Conservation (phyloP, 2,329 filamentous ascomycete genomes). For the Arachnopeziza araneosa region DNA sequence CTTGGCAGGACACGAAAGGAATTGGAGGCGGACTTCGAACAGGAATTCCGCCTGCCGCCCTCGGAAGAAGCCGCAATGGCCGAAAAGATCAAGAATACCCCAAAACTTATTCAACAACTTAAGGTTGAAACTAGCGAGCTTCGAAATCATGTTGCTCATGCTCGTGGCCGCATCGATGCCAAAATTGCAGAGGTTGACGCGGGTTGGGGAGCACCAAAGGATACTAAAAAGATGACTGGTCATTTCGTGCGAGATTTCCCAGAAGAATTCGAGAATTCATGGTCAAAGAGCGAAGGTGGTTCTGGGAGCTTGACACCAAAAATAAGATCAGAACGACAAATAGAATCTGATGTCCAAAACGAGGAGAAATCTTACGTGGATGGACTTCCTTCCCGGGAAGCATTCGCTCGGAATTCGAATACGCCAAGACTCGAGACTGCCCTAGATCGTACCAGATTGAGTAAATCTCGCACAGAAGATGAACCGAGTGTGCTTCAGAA, state of each 20-base stretch:
- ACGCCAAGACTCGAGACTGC: slow-evolving; percentile 26
- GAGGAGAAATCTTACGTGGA: slow-evolving; percentile 24
- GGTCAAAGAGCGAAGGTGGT: slow-evolving; percentile 29
- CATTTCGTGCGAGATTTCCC: slow-evolving; percentile 48
- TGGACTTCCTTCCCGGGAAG: slow-evolving; percentile 11
- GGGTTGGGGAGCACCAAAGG: background rate
- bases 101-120: slow-evolving; percentile 20
- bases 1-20: slow-evolving; percentile 11
- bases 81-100: slow-evolving; percentile 11
- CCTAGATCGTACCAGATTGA: slow-evolving; percentile 20
- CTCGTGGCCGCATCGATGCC: slow-evolving; percentile 11
- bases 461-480: background rate
- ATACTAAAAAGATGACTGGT: slow-evolving; percentile 35
- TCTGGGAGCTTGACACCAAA: slow-evolving; percentile 17
- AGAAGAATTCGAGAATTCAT: slow-evolving; percentile 43
- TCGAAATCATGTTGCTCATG: slow-evolving; percentile 18
- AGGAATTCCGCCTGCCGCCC: background rate
- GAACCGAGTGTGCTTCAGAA: background rate
- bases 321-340: slow-evolving; percentile 10
- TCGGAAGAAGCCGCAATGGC: slow-evolving; percentile 8
- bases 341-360: slow-evolving; percentile 17
- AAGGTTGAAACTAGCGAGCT: slow-evolving; percentile 19
- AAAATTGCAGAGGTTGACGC: slow-evolving; percentile 15
- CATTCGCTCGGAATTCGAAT: slow-evolving; percentile 21
- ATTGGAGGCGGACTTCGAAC: slow-evolving; percentile 24